Evolutionary conservation across 495 filamentous ascomycete genomes (phyloP), one percentile per base, ranked within the genome.

Genomic region (Talaromyces wortmannii): DNA sequence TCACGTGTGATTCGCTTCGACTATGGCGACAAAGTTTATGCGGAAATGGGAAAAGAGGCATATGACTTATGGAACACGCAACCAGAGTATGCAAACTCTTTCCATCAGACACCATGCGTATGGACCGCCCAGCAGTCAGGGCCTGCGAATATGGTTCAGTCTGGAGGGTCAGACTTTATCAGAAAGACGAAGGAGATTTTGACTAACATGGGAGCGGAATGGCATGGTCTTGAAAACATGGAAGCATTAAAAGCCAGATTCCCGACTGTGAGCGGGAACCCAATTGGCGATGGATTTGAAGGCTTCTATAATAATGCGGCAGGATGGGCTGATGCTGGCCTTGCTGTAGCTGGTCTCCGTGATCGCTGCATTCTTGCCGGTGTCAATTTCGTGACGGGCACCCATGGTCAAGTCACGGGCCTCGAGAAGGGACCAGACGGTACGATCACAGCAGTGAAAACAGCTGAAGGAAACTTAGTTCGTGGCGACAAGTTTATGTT

Each of bases 241-340:
- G 23, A 65, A 58, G 31, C 71, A 76, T 75, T 45, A 70, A 82
- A 52, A 72, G 30, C 31, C 40, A 48, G 47, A 7, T 72, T 69
- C 8, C 78, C 76, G 1, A 78, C 87, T 44, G 61, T 73, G 5
- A 67, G 63, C 0, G 74, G 65, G 5, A 47, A 52, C 0, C 56
- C 63, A 5, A 60, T 55, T 0, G 79, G 74, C 4, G 77, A 74
- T 6, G 88, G 86, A 0, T 69, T 71, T 13, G 78, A 80, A 65
- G 90, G 88, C 1, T 95, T 92, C 65, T 63, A 87, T 43, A 95
- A 92, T 61, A 65, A 69, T 15, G 67, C 66, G 1, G 79, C 76
- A 50, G 90, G 90, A 4, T 95, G 90, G 90, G 89, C 82, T 3
- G 82, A 95, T 57, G 89, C 89, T 3, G 83, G 83, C 31, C 76